Evolutionary conservation across 2,329 filamentous ascomycete genomes (phyloP), one percentile per base, ranked within the genome.

Genomic region (Claviceps maximensis): DNA sequence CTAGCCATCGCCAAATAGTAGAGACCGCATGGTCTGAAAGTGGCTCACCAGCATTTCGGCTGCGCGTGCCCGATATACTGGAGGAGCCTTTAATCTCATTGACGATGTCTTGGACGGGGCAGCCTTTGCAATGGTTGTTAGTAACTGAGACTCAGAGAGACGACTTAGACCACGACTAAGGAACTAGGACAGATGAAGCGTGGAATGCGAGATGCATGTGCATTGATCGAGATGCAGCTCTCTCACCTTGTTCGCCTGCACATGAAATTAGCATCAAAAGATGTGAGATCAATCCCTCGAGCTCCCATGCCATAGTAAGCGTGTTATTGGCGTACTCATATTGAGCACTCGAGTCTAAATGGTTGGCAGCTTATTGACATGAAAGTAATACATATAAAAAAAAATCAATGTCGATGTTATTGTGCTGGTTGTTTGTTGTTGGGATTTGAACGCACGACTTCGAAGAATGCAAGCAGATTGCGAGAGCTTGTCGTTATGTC

Each of bases 221-320:
- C 8, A 54, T 53, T 15, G 52, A 29, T 15, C 38, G 49, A 49
- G 31, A 23, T n/a, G 52, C n/a, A 31, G n/a, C 29, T 44, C 36
- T 63, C 67, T 61, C 55, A 66, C 69, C 68, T 59, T 66, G 58
- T 59, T 70, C 67, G 49, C 68, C 68, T 25, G 65, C 62, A 54
- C 68, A 71, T 47, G 68, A 64, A 44, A 70, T 65, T 36, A 69
- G 57, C 49, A 68, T 62, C 55, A 71, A 57, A 47, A 70, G 59
- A 53, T 61, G 61, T 47, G 62, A 65, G 55, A 71, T 68, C 56
- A 69, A 59, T 56, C 65, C 65, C 60, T 71, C 68, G 27, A 69
- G 66, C 58, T 70, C 68, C 55, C 63, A 65, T 53, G 64, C 63
- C 68, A 71, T 71, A 50, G 47, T 58, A 53, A 57, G 45, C 46